Conservation (phyloP, 2,329 filamentous ascomycete genomes). For the Tolypocladium inflatum region DNA sequence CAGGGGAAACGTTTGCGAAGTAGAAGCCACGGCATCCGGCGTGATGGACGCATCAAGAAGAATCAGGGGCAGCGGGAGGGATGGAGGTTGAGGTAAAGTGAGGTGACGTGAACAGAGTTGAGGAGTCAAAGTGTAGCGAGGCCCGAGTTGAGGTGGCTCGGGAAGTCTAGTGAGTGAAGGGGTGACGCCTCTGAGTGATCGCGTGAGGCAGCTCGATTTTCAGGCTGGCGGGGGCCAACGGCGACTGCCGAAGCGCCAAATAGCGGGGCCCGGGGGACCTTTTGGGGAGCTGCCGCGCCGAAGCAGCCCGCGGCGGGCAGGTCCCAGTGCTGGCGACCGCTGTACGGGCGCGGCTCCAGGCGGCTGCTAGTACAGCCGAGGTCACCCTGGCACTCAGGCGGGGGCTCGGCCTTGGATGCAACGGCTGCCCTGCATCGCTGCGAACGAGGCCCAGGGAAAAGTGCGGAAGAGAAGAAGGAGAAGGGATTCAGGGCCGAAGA, state of each 20-base stretch:
- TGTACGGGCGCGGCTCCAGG: background rate
- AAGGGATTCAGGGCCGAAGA: background rate
- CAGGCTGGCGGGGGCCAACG: background rate
- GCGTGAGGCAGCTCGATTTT: slow-evolving; percentile 7
- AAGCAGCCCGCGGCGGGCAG: background rate
- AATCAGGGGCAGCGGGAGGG: background rate
- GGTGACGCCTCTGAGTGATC: slow-evolving; percentile 1
- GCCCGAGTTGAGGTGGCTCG: background rate
- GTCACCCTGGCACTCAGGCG: too few relatives aligned
- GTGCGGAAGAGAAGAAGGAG: background rate
- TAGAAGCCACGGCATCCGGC: slow-evolving; percentile 2
- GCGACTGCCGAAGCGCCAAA: background rate
- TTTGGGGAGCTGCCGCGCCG: background rate
- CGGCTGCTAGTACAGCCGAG: background rate
- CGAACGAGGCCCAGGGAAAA: background rate
- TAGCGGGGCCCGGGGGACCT: background rate
- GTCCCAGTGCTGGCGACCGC: background rate
- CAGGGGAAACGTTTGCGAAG: slow-evolving; percentile 4
- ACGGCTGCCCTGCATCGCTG: too few relatives aligned
- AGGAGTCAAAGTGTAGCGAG: background rate
- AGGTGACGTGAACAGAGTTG: background rate
- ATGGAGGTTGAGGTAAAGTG: background rate
- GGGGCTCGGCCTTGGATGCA: background rate
- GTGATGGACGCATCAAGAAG: background rate
- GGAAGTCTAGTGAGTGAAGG: background rate